Evolutionary conservation across 106 monocot genomes (phyloP).

Genomic region (Alisma plantagoaquatica): DNA sequence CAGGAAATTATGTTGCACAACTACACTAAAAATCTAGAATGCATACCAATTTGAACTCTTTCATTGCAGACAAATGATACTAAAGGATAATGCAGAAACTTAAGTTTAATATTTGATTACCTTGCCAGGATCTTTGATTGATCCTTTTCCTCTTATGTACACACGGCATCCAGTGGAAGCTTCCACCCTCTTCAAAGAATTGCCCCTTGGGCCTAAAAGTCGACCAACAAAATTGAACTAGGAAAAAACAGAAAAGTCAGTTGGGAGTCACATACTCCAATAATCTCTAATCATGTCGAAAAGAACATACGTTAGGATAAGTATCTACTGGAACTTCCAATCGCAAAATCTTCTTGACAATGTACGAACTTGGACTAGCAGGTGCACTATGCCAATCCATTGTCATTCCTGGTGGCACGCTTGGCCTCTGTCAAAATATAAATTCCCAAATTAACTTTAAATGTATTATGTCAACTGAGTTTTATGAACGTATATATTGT

Average conservation of each 20-base stretch:
- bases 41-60: background rate
- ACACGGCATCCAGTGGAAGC: slow-evolving; percentile 92
- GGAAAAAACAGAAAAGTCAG: too few relatives aligned
- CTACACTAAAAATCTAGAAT: background rate
- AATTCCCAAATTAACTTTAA: too few relatives aligned
- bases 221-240: slow-evolving; percentile 99
- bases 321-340: slow-evolving; percentile 80
- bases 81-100: background rate
- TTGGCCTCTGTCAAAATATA: slow-evolving; percentile 40
- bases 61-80: background rate
- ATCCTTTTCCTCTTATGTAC: slow-evolving; percentile 91
- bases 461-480: too few relatives aligned
- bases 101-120: slow-evolving; percentile 17
- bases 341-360: slow-evolving; percentile 86
- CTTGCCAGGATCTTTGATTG: slow-evolving; percentile 93
- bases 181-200: slow-evolving; percentile 91
- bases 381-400: slow-evolving; percentile 94
- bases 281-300: too few relatives aligned
- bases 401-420: slow-evolving; percentile 51
- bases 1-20: background rate
- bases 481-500: too few relatives aligned
- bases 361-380: slow-evolving; percentile 57
- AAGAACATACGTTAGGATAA: slow-evolving; percentile 70
- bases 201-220: slow-evolving; percentile 90
- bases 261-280: too few relatives aligned